Evolutionary conservation across 495 filamentous ascomycete species (phyloP).

Genomic region (Penicillium longicatenatum): DNA sequence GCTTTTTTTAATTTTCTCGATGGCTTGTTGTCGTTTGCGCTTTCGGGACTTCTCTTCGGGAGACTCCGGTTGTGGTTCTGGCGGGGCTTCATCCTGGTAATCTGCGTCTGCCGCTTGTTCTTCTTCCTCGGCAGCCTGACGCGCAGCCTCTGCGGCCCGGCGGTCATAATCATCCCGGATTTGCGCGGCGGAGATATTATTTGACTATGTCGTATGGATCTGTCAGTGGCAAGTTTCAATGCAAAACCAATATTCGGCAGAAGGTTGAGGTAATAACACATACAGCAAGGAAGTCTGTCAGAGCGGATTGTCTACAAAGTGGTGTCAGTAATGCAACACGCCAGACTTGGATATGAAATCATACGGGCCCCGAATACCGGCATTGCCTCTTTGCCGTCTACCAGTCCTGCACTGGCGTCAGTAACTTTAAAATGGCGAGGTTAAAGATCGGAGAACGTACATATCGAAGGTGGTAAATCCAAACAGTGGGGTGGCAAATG

Average conservation of each 20-base stretch:
- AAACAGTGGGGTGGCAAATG: conserved; percentile 1
- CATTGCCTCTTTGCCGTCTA: conserved; percentile 37
- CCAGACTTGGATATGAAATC: conserved; percentile 21
- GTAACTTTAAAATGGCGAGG: neutral
- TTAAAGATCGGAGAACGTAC: neutral
- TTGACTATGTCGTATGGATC: conserved; percentile 51
- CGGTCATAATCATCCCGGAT: conserved; percentile 68
- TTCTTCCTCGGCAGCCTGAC: conserved; percentile 30
- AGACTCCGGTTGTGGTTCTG: conserved; percentile 31
- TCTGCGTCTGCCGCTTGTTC: conserved; percentile 18
- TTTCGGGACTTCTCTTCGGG: conserved; percentile 59
- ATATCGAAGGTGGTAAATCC: neutral
- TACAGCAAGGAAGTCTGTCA: conserved; percentile 81
- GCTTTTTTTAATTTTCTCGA: conserved; percentile 76
- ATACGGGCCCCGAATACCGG: conserved; percentile 65
- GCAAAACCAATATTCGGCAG: neutral
- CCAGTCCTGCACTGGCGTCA: conserved; percentile 32
- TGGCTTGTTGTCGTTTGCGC: conserved; percentile 62
- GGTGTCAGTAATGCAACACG: conserved; percentile 18
- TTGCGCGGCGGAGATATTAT: conserved; percentile 85
- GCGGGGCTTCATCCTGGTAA: conserved; percentile 33
- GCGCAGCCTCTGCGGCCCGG: conserved; percentile 45
- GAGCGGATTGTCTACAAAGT: conserved; percentile 61
- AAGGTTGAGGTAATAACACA: conserved; percentile 22
- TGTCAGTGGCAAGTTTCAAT: neutral